phyloP scores from a whole-genome alignment of 78 protist species.

The Andalucia godoyi region DNA sequence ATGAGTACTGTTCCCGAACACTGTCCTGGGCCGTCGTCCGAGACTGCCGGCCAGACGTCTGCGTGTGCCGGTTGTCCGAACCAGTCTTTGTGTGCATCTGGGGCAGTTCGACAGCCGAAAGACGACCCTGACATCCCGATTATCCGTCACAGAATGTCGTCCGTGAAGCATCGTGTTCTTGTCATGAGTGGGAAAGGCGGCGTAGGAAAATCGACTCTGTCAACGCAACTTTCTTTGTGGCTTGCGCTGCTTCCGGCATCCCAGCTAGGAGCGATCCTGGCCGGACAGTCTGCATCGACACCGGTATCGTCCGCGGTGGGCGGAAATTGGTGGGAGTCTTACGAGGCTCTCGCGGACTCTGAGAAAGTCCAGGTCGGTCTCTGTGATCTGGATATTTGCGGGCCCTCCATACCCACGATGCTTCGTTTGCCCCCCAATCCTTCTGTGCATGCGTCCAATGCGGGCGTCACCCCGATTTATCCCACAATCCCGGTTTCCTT shows the following conservation, averaged over 20 bases:
- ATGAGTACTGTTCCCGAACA: too few species aligned
- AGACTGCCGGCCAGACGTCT: slow-evolving; percentile 68
- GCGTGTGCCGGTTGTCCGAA: slow-evolving; percentile 84
- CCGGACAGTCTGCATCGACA: neutral
- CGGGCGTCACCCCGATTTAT: slow-evolving; percentile 7
- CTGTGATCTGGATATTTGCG: slow-evolving; percentile 95
- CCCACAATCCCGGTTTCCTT: too few species aligned
- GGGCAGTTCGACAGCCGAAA: slow-evolving; percentile 21
- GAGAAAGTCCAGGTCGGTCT: slow-evolving; percentile 70
- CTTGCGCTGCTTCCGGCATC: slow-evolving; percentile 28
- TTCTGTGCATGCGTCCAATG: neutral
- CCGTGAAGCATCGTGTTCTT: slow-evolving; percentile 51
- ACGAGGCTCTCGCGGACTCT: neutral
- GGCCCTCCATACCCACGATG: slow-evolving; percentile 89
- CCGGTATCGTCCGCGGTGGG: neutral
- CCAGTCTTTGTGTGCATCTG: slow-evolving; percentile 54
- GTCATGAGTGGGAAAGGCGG: slow-evolving; percentile 98
- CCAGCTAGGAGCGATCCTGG: neutral
- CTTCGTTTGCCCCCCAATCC: slow-evolving; percentile 41
- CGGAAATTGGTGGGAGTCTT: neutral
- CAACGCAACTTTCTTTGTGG: slow-evolving; percentile 78
- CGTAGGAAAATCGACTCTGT: slow-evolving; percentile 92
- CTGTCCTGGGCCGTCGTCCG: slow-evolving; percentile 45
- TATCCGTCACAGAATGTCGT: slow-evolving; percentile 1
- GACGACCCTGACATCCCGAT: slow-evolving; percentile 47